These are phyloP conservation scores for Debaryomycetaceae sp. DNA, from an alignment of 1,139 yeast species.

Conservation along the genomic window DNA sequence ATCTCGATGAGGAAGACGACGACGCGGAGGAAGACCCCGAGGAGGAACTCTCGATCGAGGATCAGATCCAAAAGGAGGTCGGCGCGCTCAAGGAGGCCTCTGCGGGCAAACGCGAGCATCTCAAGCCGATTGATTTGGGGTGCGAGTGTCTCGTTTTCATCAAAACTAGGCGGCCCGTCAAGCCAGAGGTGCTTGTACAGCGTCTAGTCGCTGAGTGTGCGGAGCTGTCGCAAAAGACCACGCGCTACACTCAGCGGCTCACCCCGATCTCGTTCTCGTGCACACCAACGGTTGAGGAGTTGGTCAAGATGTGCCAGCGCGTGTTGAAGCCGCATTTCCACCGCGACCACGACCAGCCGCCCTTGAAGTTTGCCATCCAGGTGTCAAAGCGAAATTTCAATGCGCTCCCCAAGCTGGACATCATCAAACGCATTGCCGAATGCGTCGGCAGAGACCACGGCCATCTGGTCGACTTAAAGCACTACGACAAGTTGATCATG, in stretches of 20 bases:
- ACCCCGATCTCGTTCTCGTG: constrained; percentile 79
- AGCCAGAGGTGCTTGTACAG: constrained; percentile 68
- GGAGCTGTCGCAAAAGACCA: constrained; percentile 49
- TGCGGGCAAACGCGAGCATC: constrained; percentile 40
- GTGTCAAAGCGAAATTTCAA: constrained; percentile 77
- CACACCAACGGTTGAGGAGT: constrained; percentile 65
- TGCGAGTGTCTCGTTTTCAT: constrained; percentile 86
- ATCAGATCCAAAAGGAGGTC: constrained; percentile 66
- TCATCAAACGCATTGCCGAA: constrained; percentile 69
- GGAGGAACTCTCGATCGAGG: constrained; percentile 61
- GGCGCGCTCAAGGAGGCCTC: constrained; percentile 46
- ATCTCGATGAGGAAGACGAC: constrained; percentile 29
- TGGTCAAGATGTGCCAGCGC: constrained; percentile 50
- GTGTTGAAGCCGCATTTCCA: constrained; percentile 72
- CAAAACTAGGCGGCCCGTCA: constrained; percentile 72
- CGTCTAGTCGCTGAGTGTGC: constrained; percentile 58
- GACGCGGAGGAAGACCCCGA: constrained; percentile 23
- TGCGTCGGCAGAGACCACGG: constrained; percentile 66
- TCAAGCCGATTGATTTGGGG: constrained; percentile 64
- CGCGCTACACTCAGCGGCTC: constrained; percentile 71
- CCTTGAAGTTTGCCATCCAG: constrained; percentile 73
- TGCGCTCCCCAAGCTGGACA: constrained; percentile 60
- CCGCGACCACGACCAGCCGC: constrained; percentile 40
- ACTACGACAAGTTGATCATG: constrained; percentile 71
- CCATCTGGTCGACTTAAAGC: constrained; percentile 76